These are phyloP conservation scores for Chaetomium sp. DNA, from an alignment of 2,329 filamentous ascomycete genomes.

Conservation along the genomic window DNA sequence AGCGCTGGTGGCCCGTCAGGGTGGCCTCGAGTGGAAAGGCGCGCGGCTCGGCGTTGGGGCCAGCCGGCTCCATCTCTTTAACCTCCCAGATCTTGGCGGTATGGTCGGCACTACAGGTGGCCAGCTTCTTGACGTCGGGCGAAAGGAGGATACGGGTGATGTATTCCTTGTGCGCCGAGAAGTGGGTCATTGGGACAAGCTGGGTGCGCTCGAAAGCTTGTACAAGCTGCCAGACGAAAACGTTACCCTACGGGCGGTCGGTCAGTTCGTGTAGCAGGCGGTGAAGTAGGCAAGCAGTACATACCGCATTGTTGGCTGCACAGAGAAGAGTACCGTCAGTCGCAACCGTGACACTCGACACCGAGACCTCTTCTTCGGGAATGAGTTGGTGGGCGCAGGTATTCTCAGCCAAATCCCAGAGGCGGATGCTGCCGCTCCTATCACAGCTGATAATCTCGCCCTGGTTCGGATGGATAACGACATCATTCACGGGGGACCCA, in stretches of 20 bases:
- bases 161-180: slow-evolving; percentile 88
- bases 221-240: slow-evolving; percentile 95
- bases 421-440: slow-evolving; percentile 84
- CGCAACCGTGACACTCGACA: slow-evolving; percentile 93
- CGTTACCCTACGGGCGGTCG: slow-evolving; percentile 77
- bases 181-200: slow-evolving; percentile 83
- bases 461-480: slow-evolving; percentile 99
- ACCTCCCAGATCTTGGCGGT: slow-evolving; percentile 96
- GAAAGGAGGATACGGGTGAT: slow-evolving; percentile 90
- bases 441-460: slow-evolving; percentile 98
- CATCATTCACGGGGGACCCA: slow-evolving; percentile 87
- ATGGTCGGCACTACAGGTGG: slow-evolving; percentile 92
- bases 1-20: slow-evolving; percentile 85
- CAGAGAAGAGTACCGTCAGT: slow-evolving; percentile 91
- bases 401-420: slow-evolving; percentile 97
- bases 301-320: slow-evolving; percentile 86
- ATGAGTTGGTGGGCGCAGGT: slow-evolving; percentile 96
- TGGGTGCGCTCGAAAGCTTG: slow-evolving; percentile 81
- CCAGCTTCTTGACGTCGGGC: slow-evolving; percentile 90
- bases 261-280: slow-evolving; percentile 9
- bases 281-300: slow-evolving; percentile 31
- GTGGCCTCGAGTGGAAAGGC: slow-evolving; percentile 83
- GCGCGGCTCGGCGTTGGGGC: slow-evolving; percentile 46
- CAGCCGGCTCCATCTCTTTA: slow-evolving; percentile 61
- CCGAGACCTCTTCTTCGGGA: slow-evolving; percentile 90